A percentile compares a stretch with the other conserved stretches of the same genome.
These are phyloP conservation scores for Kwoniella botswanensis DNA, from an alignment of 768 basidiomycete genomes.

Conservation along the genomic window DNA sequence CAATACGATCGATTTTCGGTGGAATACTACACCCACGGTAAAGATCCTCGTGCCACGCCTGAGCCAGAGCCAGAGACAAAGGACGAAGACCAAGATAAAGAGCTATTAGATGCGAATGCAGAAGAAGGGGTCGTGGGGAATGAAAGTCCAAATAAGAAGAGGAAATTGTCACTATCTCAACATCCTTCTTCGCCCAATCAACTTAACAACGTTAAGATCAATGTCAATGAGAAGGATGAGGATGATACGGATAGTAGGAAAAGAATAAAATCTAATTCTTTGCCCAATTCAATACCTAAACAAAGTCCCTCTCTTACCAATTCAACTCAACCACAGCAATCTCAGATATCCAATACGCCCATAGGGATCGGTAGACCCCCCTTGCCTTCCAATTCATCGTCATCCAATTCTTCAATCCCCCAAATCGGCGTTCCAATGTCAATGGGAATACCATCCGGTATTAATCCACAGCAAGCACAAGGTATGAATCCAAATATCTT, in stretches of 20 bases:
- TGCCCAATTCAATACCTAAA: not conserved
- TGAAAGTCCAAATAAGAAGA: slow-evolving; percentile 13
- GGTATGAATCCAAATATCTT: slow-evolving; percentile 19
- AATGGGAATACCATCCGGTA: not conserved
- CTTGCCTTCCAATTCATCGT: slow-evolving; percentile 5
- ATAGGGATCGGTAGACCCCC: not conserved
- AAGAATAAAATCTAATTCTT: slow-evolving; percentile 1
- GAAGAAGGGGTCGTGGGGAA: not conserved
- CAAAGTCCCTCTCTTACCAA: not conserved
- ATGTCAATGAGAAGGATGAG: not conserved
- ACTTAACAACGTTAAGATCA: not conserved
- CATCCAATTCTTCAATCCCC: not conserved
- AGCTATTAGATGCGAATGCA: not conserved
- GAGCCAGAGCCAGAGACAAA: not conserved
- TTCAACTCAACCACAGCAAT: slow-evolving; percentile 1
- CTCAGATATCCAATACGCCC: not conserved
- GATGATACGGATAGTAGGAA: slow-evolving; percentile 1
- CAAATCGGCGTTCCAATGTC: not conserved
- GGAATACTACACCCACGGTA: slow-evolving; percentile 44
- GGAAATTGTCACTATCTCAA: not conserved
- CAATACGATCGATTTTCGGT: slow-evolving; percentile 40
- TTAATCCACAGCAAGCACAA: not conserved
- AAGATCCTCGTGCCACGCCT: slow-evolving; percentile 10
- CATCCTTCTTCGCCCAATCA: not conserved
- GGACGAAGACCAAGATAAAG: not conserved